These are phyloP conservation scores for Melanogaster broomeanus DNA, from an alignment of 768 basidiomycete species.

Conservation along the genomic window DNA sequence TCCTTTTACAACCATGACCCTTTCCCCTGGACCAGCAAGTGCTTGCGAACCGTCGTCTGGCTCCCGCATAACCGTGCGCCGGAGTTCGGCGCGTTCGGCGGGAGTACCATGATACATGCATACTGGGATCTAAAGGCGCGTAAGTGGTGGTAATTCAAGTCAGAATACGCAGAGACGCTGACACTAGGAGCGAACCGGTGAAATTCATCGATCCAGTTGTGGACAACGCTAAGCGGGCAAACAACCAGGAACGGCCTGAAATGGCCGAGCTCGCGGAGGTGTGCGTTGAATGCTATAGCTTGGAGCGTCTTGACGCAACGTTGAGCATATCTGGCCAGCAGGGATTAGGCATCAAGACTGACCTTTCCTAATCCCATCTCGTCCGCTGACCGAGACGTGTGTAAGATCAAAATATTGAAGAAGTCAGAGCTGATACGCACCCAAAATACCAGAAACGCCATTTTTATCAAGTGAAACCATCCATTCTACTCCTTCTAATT, in stretches of 20 bases:
- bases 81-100: slow-evolving; percentile 76
- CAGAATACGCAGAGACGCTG: slow-evolving; percentile 21
- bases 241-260: slow-evolving; percentile 83
- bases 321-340: neutral
- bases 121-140: slow-evolving; percentile 65
- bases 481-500: slow-evolving; percentile 95
- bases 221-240: slow-evolving; percentile 89
- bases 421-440: slow-evolving; percentile 40
- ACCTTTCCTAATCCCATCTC: slow-evolving; percentile 96
- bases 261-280: slow-evolving; percentile 74
- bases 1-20: slow-evolving; percentile 23
- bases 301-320: slow-evolving; percentile 72
- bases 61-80: slow-evolving; percentile 58
- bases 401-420: slow-evolving; percentile 2
- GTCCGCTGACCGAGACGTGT: slow-evolving; percentile 56
- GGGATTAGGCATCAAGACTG: slow-evolving; percentile 3
- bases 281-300: slow-evolving; percentile 91
- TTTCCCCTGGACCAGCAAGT: slow-evolving; percentile 21
- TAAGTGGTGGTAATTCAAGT: neutral
- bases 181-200: slow-evolving; percentile 80
- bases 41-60: slow-evolving; percentile 27
- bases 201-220: slow-evolving; percentile 91
- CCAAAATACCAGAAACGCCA: slow-evolving; percentile 78
- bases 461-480: slow-evolving; percentile 88
- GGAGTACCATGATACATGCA: slow-evolving; percentile 90